Percentiles rank a stretch among this genome's conserved stretches.
phyloP scores from a whole-genome alignment of 495 filamentous ascomycete genomes.

The Penicillium bialowiezense region DNA sequence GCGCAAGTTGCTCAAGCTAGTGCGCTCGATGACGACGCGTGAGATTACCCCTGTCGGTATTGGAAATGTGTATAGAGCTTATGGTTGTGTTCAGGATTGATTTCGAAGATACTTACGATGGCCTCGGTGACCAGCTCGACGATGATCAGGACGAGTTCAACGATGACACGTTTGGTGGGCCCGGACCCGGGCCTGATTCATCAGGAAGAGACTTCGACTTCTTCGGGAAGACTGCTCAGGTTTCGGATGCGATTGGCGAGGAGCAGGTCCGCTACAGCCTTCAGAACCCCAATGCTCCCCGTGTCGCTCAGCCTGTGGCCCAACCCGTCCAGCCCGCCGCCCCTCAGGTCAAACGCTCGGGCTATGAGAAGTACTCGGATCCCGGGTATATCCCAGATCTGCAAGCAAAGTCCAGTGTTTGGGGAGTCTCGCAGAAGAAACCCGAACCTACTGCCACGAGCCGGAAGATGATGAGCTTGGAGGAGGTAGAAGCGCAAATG shows the following conservation, averaged over 20 bases:
- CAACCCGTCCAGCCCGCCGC: slow-evolving; percentile 16
- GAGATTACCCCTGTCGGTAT: slow-evolving; percentile 36
- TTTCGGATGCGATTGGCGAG: slow-evolving; percentile 79
- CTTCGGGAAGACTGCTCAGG: slow-evolving; percentile 84
- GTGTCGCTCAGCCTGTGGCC: slow-evolving; percentile 29
- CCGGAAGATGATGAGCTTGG: slow-evolving; percentile 86
- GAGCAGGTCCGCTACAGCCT: slow-evolving; percentile 81
- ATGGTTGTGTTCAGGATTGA: slow-evolving; percentile 57
- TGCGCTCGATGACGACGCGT: slow-evolving; percentile 67
- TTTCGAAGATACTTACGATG: slow-evolving; percentile 98
- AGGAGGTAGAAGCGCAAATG: slow-evolving; percentile 96
- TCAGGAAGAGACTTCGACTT: slow-evolving; percentile 95
- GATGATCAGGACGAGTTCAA: slow-evolving; percentile 95
- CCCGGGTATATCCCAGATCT: slow-evolving; percentile 77
- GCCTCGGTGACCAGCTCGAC: slow-evolving; percentile 85
- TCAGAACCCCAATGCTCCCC: slow-evolving; percentile 52
- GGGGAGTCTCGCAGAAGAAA: slow-evolving; percentile 71
- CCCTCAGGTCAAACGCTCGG: slow-evolving; percentile 54
- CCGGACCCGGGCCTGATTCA: slow-evolving; percentile 32
- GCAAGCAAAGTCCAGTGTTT: slow-evolving; percentile 88
- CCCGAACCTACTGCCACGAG: slow-evolving; percentile 26
- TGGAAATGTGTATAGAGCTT: not conserved
- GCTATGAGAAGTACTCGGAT: slow-evolving; percentile 85
- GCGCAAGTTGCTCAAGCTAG: slow-evolving; percentile 64
- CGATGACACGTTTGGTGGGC: slow-evolving; percentile 91